Evolutionary conservation across 306 rosid species (phyloP).

Genomic region (Dryas drummondii): DNA sequence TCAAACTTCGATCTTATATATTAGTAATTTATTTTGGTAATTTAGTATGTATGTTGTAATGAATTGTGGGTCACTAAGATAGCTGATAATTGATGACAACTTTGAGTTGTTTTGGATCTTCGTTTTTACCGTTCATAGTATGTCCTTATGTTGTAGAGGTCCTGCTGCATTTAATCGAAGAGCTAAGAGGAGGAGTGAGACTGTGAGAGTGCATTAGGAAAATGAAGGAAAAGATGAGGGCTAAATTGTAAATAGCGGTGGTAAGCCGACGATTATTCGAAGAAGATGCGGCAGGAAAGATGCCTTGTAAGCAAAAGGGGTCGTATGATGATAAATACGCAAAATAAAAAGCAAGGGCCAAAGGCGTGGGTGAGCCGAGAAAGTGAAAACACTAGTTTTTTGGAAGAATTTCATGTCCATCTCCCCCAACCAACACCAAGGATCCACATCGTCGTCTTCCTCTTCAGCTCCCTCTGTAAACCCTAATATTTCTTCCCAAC

Average conservation of each 20-base stretch:
- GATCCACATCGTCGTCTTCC: conserved; percentile 58
- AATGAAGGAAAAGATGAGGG: neutral
- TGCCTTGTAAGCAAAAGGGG: neutral
- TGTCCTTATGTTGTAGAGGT: too few relatives aligned
- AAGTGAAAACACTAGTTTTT: neutral
- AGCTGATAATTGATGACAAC: too few relatives aligned
- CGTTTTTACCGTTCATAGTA: too few relatives aligned
- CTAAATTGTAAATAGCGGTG: neutral
- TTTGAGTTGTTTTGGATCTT: too few relatives aligned
- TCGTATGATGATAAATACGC: neutral
- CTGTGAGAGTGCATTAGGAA: too few relatives aligned
- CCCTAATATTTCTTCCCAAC: conserved; percentile 53
- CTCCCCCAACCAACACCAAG: conserved; percentile 79
- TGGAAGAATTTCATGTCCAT: conserved; percentile 85
- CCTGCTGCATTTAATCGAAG: too few relatives aligned
- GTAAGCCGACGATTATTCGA: conserved; percentile 3
- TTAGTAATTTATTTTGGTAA: too few relatives aligned
- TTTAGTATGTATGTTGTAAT: too few relatives aligned
- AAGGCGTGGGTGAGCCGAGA: neutral
- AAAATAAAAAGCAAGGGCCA: neutral
- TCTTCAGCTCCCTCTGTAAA: conserved; percentile 36
- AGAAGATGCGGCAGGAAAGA: neutral
- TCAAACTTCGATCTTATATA: too few relatives aligned
- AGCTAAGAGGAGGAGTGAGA: too few relatives aligned
- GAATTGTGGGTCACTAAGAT: too few relatives aligned